Percentiles rank a stretch among this genome's conserved stretches.
These are phyloP conservation scores for Platanthera zijinensis DNA, from an alignment of 106 monocot species.

Conservation along the genomic window DNA sequence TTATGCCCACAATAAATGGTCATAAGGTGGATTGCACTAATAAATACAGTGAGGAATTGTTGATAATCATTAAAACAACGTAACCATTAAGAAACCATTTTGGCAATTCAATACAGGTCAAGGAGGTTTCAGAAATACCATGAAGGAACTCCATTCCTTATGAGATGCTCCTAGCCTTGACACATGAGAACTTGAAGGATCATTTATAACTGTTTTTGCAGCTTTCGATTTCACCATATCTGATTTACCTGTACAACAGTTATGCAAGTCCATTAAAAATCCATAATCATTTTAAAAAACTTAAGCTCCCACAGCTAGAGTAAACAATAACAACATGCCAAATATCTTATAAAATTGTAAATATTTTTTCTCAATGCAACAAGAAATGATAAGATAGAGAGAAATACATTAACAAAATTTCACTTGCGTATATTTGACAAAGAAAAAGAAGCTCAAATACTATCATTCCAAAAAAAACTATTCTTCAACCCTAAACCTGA, in stretches of 20 bases:
- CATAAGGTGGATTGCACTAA: background rate
- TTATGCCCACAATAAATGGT: background rate
- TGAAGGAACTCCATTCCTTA: background rate
- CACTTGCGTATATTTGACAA: no score
- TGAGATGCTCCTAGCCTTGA: background rate
- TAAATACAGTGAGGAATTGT: background rate
- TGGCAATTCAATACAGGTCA: background rate
- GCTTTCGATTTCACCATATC: slow-evolving; percentile 9
- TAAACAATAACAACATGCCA: background rate
- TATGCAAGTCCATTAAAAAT: background rate
- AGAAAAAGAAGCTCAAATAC: no score
- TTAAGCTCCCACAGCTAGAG: background rate
- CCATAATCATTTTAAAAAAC: background rate
- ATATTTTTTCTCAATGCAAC: no score
- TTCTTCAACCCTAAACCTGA: no score
- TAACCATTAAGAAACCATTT: background rate
- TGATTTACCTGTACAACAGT: background rate
- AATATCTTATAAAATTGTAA: background rate
- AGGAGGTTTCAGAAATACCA: background rate
- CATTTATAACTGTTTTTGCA: background rate
- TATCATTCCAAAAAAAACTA: no score
- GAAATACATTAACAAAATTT: no score
- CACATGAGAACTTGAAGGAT: slow-evolving; percentile 2
- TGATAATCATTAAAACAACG: background rate
- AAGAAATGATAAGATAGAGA: no score